Conservation (phyloP, 768 basidiomycete species). For the Lactarius trivialis region DNA sequence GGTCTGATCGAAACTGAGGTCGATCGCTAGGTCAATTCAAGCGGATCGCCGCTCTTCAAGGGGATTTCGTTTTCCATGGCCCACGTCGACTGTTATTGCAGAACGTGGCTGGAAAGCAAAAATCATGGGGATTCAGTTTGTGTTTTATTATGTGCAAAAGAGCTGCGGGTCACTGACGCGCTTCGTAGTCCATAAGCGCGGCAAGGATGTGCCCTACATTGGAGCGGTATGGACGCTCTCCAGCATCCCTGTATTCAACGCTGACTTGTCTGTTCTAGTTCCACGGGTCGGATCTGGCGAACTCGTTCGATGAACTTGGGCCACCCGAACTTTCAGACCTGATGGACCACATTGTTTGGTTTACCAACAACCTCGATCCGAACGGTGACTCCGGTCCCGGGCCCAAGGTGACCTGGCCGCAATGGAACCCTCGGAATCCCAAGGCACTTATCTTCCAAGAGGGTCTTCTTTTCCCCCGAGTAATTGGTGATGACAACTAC, state of each 20-base stretch:
- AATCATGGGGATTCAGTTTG: constrained; percentile 18
- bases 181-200: constrained; percentile 16
- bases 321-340: background rate
- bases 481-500: constrained; percentile 13
- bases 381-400: constrained; percentile 5
- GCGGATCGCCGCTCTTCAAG: constrained; percentile 18
- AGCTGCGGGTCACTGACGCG: fast-evolving
- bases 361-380: constrained; percentile 16
- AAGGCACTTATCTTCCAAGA: constrained; percentile 17
- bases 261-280: constrained; percentile 1
- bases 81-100: constrained; percentile 21
- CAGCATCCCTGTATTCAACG: too few relatives aligned
- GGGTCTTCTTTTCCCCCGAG: background rate
- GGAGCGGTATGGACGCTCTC: constrained; percentile 14
- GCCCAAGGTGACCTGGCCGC: too few relatives aligned
- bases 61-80: constrained; percentile 22
- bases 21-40: constrained; percentile 17
- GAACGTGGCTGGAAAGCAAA: constrained; percentile 14
- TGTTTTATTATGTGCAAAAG: background rate
- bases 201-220: constrained; percentile 10
- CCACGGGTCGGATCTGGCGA: constrained; percentile 12
- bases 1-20: background rate
- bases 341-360: constrained; percentile 16
- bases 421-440: background rate
- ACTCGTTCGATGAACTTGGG: background rate